Evolutionary conservation across 1,284 basidiomycete genomes (phyloP).

Genomic region (Naganishia sp.): DNA sequence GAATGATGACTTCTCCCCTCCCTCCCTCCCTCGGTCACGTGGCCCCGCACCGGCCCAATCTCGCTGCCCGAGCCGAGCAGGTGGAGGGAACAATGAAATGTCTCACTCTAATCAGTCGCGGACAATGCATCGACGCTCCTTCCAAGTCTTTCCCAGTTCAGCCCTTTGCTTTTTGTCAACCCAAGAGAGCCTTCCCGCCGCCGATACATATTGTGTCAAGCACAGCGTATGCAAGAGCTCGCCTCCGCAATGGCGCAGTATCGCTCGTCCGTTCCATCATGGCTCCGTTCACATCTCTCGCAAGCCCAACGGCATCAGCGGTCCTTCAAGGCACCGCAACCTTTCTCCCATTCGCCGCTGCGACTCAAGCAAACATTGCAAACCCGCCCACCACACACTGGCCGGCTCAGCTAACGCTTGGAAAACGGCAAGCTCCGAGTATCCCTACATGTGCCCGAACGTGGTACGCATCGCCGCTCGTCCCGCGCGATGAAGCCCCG

Average conservation of each 20-base stretch:
- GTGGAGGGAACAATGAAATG: background rate
- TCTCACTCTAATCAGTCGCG: background rate
- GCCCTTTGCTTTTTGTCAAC: no score
- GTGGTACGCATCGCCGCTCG: slow-evolving; percentile 1
- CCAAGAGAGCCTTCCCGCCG: no score
- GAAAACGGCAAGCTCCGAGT: slow-evolving; percentile 3
- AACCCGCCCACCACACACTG: background rate
- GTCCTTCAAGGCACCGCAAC: background rate
- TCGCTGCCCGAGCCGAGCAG: background rate
- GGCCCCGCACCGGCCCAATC: background rate
- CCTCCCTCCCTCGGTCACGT: background rate
- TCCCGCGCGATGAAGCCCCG: background rate
- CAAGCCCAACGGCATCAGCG: background rate
- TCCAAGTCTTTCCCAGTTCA: no score
- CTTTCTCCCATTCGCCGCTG: background rate
- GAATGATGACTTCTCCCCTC: background rate
- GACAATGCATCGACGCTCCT: background rate
- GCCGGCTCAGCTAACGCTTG: slow-evolving; percentile 41
- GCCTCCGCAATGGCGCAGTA: background rate
- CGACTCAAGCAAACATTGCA: background rate
- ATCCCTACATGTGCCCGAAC: background rate
- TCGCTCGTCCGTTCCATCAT: background rate
- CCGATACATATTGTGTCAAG: background rate
- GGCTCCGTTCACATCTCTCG: slow-evolving; percentile 1
- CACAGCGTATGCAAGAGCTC: background rate